Base-by-base conservation (phyloP, 2,329 filamentous ascomycete genomes). In the Sporothrix luriei region DNA sequence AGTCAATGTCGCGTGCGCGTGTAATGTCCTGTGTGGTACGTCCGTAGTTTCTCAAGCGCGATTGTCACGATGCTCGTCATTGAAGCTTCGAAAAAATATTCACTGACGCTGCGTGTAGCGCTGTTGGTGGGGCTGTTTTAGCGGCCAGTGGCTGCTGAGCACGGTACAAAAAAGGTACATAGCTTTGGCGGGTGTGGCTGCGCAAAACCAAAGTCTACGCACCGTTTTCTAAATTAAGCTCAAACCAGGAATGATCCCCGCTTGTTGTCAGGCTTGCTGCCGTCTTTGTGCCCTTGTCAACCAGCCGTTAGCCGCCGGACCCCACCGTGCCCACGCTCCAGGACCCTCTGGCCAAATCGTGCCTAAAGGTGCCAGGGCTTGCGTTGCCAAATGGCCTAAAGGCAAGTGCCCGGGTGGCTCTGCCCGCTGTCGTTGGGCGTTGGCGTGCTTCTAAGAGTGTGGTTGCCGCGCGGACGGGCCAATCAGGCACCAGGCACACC, bases 401-500 rank as follows among this genome's bases (percentile, higher is more conserved):
- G 10, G 62, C 62, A 51, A 51, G 46, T 66, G 62, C 62, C 62
- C 62, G 62, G 52, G 29, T 66, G 49, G 64, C 64, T 43, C 64
- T 67, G 65, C 38, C 65, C 65, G 65, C 65, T 67, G 51, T 57
- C 51, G 65, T 67, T 57, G 65, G 65, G 65, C 65, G 26, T 67
- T 57, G 51, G 51, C 46, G 51, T 55, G 21, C 3, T 57, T 52
- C 49, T 19, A 24, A 19, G 48, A 43, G 57, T 43, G 62, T 19
- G 24, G 61, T 14, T 49, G 59, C 61, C 40, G 46, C 14, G 26
- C 48, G 26, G 46, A 51, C 29, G 38, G 51, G 19, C 65, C 65
- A 67, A 67, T 67, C 49, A 67, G 51, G 51, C 38, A 43, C 33
- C 21, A 46, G 46, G 29, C 48, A 38, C 62, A 52, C 3, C 16